phyloP scores from a whole-genome alignment of 1,284 basidiomycete species.

The Tausonia pullulans region DNA sequence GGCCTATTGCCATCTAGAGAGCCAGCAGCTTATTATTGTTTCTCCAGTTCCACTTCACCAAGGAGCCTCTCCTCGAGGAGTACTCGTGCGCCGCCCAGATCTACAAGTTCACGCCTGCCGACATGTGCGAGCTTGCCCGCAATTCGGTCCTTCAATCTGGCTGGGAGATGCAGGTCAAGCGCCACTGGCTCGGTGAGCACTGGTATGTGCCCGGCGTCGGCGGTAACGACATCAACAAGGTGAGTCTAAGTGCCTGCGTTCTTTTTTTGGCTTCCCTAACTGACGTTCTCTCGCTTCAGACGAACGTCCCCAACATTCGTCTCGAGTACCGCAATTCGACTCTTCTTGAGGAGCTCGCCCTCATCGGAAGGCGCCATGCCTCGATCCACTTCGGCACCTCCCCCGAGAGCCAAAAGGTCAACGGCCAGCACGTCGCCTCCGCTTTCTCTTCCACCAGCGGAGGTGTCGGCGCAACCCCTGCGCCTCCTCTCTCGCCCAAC shows the following conservation, averaged over 20 bases:
- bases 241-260: slow-evolving; percentile 24
- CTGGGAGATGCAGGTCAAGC: slow-evolving; percentile 97
- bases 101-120: slow-evolving; percentile 66
- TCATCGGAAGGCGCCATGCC: not conserved
- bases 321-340: slow-evolving; percentile 83
- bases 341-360: slow-evolving; percentile 62
- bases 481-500: not conserved
- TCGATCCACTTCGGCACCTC: not conserved
- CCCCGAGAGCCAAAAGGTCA: not conserved
- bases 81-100: slow-evolving; percentile 96
- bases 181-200: slow-evolving; percentile 84
- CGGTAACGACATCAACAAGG: slow-evolving; percentile 88
- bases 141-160: slow-evolving; percentile 95
- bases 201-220: slow-evolving; percentile 82
- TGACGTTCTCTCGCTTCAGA: slow-evolving; percentile 41
- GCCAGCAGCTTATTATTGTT: not conserved
- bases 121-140: slow-evolving; percentile 76
- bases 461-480: not conserved
- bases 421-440: not conserved
- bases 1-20: not conserved
- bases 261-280: not conserved
- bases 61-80: slow-evolving; percentile 88
- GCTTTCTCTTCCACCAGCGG: not conserved
- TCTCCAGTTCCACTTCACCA: slow-evolving; percentile 89
- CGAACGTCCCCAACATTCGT: slow-evolving; percentile 88